Base-by-base conservation (phyloP, 2,329 filamentous ascomycete species). In the Colletotrichum sublineola region DNA sequence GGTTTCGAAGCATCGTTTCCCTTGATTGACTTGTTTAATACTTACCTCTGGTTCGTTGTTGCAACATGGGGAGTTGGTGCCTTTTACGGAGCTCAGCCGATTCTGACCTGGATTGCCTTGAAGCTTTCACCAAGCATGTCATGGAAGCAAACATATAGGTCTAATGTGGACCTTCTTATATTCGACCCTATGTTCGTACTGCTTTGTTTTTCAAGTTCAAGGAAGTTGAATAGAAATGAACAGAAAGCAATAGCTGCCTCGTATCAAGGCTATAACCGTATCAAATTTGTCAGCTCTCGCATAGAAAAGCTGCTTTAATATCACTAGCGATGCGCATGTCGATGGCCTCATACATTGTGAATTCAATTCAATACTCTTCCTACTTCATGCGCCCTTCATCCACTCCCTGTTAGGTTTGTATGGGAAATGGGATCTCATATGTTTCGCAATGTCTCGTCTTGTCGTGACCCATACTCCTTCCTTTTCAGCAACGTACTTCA, bases 381-480 rank as follows among this genome's bases (percentile, higher is more conserved):
- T 1, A 11, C 2, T 1, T 58, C 24, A 70, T 14, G 7, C 38
- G 6, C 62, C 55, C 36, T 67, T 62, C 53, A 53, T 55, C 76
- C 76, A 77, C 15, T 74, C 72, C 2, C 75, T 64, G 18, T 77
- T 71, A 2, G 76, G 76, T 63, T 76, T 76, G 66, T 84, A 85
- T 2, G 83, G 83, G 69, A 84, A 84, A 4, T 73, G 81, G 20
- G 74, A 69, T 29, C 79, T 76, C 73, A 82, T 83, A 52, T 84
- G 83, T 74, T 77, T 79, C 8, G 83, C 83, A 68, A 85, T 85
- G 31, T 84, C 82, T 67, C 78, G 77, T 65, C 82, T 75, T 9
- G 82, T 85, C 6, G 83, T 81, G 8, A 85, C 82, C 84, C 84
- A 85, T 5, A 85, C 83, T 14, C 78, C 81, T 60, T 80, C 79